Percentiles rank a stretch among this genome's conserved stretches.
Evolutionary conservation across 129 eudicot genomes (phyloP).

Genomic region (Lonicera japonica): DNA sequence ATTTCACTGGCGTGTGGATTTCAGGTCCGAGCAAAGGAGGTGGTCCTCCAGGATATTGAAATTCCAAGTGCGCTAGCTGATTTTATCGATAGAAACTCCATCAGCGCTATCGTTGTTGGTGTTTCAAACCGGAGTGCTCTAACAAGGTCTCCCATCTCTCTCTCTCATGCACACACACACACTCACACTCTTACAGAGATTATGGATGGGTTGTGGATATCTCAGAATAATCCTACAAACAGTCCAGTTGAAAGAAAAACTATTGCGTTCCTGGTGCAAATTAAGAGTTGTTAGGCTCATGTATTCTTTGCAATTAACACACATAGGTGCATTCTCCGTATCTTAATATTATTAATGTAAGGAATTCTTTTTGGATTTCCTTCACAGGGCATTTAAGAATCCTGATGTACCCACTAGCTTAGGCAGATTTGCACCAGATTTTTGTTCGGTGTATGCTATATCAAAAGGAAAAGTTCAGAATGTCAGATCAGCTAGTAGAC

Average conservation of each 20-base stretch:
- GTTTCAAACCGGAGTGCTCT: slow-evolving; percentile 37
- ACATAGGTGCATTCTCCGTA: too few species aligned
- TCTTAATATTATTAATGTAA: neutral
- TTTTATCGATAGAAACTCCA: slow-evolving; percentile 24
- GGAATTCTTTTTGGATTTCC: neutral
- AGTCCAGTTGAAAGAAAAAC: too few species aligned
- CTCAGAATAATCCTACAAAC: too few species aligned
- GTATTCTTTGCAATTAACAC: too few species aligned
- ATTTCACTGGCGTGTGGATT: neutral
- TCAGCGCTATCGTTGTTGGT: slow-evolving; percentile 47
- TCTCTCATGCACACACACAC: neutral
- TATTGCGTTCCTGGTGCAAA: too few species aligned
- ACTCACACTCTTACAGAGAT: too few species aligned
- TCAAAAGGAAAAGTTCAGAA: slow-evolving; percentile 36
- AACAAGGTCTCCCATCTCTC: slow-evolving; percentile 43
- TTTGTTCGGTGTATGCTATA: slow-evolving; percentile 39
- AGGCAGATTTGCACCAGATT: slow-evolving; percentile 42
- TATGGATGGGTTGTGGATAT: too few species aligned
- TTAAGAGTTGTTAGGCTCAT: too few species aligned
- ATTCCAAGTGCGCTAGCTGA: slow-evolving; percentile 36
- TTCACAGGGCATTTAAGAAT: slow-evolving; percentile 45
- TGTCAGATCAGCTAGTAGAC: slow-evolving; percentile 20
- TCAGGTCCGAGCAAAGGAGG: slow-evolving; percentile 52
- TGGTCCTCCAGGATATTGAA: slow-evolving; percentile 45
- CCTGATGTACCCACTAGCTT: slow-evolving; percentile 45